A percentile compares a stretch with the other conserved stretches of the same genome.
These are phyloP conservation scores for Sporothrix protearum DNA, from an alignment of 2,329 filamentous ascomycete species.

Conservation along the genomic window DNA sequence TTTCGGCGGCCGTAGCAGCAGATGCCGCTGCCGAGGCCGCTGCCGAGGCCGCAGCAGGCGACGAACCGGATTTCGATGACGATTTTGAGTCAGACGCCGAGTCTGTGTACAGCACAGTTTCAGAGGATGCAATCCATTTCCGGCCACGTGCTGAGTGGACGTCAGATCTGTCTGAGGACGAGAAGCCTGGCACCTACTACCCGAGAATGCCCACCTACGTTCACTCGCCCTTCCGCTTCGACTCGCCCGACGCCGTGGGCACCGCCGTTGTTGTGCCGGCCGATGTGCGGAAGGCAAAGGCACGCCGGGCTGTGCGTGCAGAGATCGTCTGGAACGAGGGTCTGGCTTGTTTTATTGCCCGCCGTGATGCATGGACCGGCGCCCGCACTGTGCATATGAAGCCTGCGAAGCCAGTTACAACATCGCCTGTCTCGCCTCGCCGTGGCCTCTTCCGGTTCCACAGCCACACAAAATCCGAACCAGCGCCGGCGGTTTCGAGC, in stretches of 20 bases:
- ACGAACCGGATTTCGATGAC: conserved; percentile 34
- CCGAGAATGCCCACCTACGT: conserved; percentile 25
- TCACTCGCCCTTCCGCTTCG: conserved; percentile 50
- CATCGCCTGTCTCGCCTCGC: conserved; percentile 44
- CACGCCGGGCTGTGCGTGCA: conserved; percentile 56
- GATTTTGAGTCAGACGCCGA: conserved; percentile 45
- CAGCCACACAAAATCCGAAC: conserved; percentile 32
- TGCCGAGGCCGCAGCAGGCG: not conserved
- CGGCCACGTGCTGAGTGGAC: conserved; percentile 53
- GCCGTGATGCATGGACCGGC: conserved; percentile 81
- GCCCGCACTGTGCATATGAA: conserved; percentile 60
- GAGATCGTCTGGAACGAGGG: conserved; percentile 78
- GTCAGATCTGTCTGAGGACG: conserved; percentile 55
- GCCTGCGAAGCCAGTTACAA: conserved; percentile 40
- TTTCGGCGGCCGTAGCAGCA: conserved; percentile 20
- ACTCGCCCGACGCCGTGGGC: conserved; percentile 48
- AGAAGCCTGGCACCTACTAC: conserved; percentile 33
- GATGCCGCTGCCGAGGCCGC: not conserved
- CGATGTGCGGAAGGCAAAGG: conserved; percentile 51
- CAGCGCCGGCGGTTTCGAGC: conserved; percentile 15
- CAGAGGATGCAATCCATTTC: conserved; percentile 52
- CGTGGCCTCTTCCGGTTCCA: conserved; percentile 51
- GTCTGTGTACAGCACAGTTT: conserved; percentile 56
- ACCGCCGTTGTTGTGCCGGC: conserved; percentile 41
- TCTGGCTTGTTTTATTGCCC: conserved; percentile 70